A percentile compares a stretch with the other conserved stretches of the same genome.
Evolutionary conservation across 169 alveolate species (phyloP).

Genomic region (Eimeria maxima): DNA sequence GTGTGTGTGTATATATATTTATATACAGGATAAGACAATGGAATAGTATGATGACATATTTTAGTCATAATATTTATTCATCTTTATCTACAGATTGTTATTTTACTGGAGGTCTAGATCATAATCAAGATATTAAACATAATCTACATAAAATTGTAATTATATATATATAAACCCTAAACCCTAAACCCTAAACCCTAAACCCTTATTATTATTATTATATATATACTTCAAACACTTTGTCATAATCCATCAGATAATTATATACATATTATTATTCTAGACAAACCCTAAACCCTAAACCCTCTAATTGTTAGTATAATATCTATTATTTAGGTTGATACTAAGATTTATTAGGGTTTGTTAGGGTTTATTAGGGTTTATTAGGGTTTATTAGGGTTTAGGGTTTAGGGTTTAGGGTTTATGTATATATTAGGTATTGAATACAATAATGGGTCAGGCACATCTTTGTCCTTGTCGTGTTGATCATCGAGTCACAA

Average conservation of each 20-base stretch:
- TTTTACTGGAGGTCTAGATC: background rate
- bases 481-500: conserved; percentile 70
- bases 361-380: background rate
- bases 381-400: background rate
- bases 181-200: conserved; percentile 22
- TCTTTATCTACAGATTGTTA: background rate
- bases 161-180: background rate
- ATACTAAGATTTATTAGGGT: too few species aligned
- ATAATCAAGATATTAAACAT: background rate
- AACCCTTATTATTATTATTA: background rate
- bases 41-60: background rate
- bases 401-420: conserved; percentile 24
- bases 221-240: too few species aligned
- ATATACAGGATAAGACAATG: background rate
- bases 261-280: too few species aligned
- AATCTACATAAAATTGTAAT: background rate
- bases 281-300: too few species aligned
- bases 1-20: too few species aligned
- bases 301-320: too few species aligned
- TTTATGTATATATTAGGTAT: background rate
- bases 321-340: too few species aligned
- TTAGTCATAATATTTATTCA: too few species aligned
- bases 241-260: too few species aligned
- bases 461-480: conserved; percentile 70
- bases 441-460: conserved; percentile 71